Evolutionary conservation across 2,329 filamentous ascomycete species (phyloP).

Genomic region (Domatiomyces catenatus): DNA sequence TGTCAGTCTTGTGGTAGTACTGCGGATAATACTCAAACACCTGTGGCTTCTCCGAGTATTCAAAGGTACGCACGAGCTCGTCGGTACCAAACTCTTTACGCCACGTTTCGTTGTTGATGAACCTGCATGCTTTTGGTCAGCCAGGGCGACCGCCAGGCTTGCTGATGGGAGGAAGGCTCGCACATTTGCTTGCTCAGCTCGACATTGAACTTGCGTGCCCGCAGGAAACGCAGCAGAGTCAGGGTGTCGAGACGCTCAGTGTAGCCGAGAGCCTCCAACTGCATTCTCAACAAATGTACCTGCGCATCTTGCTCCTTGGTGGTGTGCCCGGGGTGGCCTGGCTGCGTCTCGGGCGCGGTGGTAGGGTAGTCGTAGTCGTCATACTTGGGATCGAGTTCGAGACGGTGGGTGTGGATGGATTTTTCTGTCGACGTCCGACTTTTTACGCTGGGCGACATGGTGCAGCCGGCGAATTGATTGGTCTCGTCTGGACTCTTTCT

Average conservation of each 20-base stretch:
- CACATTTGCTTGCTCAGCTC: conserved; percentile 75
- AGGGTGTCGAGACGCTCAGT: conserved; percentile 79
- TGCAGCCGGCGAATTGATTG: too few relatives aligned
- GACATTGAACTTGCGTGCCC: conserved; percentile 91
- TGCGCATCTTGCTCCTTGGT: conserved; percentile 77
- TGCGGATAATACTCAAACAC: conserved; percentile 90
- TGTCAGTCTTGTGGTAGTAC: conserved; percentile 79
- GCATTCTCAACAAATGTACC: conserved; percentile 66
- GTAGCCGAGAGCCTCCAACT: conserved; percentile 71
- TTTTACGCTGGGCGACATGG: neutral
- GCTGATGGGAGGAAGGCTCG: conserved; percentile 22
- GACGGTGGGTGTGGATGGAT: conserved; percentile 2
- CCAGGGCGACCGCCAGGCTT: neutral
- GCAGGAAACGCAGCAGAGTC: conserved; percentile 81
- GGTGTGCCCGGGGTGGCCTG: conserved; percentile 77
- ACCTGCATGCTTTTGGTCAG: conserved; percentile 42
- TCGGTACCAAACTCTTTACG: conserved; percentile 74
- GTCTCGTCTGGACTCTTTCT: too few relatives aligned
- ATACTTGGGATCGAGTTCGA: conserved; percentile 68
- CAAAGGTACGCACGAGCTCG: conserved; percentile 62
- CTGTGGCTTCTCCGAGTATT: conserved; percentile 71
- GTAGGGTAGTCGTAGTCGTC: conserved; percentile 91
- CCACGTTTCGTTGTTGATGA: conserved; percentile 81
- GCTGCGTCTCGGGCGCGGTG: conserved; percentile 50
- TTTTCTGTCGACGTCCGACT: neutral